These are phyloP conservation scores for Tilletia setariae DNA, from an alignment of 1,284 basidiomycete species.

Conservation along the genomic window DNA sequence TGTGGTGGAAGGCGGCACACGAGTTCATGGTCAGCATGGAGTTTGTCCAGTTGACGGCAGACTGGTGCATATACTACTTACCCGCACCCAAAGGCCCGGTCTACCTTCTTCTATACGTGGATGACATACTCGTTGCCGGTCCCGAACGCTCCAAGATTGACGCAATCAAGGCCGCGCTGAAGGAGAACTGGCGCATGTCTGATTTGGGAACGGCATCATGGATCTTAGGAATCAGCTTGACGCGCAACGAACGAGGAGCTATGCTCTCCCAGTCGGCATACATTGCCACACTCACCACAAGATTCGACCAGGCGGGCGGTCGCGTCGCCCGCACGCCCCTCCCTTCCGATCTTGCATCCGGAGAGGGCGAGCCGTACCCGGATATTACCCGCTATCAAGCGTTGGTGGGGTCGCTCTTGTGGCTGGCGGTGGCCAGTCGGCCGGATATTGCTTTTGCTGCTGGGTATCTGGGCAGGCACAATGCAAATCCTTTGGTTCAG, in stretches of 20 bases:
- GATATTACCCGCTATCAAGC: not conserved
- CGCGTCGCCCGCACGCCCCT: not conserved
- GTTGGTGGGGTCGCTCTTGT: not conserved
- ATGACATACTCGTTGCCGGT: no score
- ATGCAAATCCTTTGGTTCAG: not conserved
- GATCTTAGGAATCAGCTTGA: not conserved
- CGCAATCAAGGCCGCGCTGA: not conserved
- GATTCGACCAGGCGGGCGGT: not conserved
- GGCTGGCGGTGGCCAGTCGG: not conserved
- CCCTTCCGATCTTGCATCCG: not conserved
- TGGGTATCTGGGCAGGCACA: not conserved
- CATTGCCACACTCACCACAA: not conserved
- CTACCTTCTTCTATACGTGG: not conserved
- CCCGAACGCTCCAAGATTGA: not conserved
- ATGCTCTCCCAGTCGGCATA: not conserved
- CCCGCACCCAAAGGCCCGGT: not conserved
- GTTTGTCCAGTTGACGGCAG: not conserved
- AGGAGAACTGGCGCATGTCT: not conserved
- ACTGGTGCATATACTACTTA: not conserved
- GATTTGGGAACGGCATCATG: not conserved
- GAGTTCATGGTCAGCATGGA: not conserved
- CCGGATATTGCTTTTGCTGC: conserved; percentile 10
- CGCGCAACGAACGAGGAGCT: not conserved
- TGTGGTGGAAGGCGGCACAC: not conserved
- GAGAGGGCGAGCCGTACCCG: not conserved